These are phyloP conservation scores for Furculomyces boomerangus DNA, from an alignment of 371 early-diverging fungal species.

Conservation along the genomic window DNA sequence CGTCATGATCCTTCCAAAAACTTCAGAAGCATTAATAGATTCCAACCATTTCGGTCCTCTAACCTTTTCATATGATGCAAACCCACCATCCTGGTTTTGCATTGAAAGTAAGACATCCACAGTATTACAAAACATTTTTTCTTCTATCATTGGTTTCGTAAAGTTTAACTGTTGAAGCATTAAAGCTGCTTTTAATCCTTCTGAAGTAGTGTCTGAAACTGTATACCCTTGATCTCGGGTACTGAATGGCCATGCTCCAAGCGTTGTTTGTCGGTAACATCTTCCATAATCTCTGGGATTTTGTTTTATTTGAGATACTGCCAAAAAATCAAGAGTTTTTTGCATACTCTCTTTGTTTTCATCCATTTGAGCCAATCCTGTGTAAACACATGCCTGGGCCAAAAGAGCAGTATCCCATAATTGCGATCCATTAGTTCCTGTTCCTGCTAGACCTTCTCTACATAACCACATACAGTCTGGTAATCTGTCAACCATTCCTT, in stretches of 20 bases:
- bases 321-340: constrained; percentile 63
- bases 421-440: constrained; percentile 95
- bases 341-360: constrained; percentile 48
- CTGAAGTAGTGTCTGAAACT: constrained; percentile 93
- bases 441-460: constrained; percentile 81
- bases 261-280: constrained; percentile 62
- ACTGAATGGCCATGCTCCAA: constrained; percentile 95
- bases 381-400: constrained; percentile 59
- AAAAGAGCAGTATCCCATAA: constrained; percentile 90
- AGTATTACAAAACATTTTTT: constrained; percentile 54
- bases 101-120: constrained; percentile 77
- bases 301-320: constrained; percentile 65
- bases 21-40: constrained; percentile 83
- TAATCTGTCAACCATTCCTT: constrained; percentile 47
- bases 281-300: constrained; percentile 44
- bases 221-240: constrained; percentile 86
- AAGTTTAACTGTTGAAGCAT: constrained; percentile 46
- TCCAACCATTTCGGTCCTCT: constrained; percentile 70
- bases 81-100: constrained; percentile 84
- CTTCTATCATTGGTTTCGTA: constrained; percentile 26
- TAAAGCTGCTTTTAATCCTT: constrained; percentile 71
- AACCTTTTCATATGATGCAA: constrained; percentile 74
- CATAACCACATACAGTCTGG: constrained; percentile 83
- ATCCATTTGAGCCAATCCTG: constrained; percentile 45
- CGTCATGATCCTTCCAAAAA: constrained; percentile 86